Base-by-base conservation (phyloP, 2,329 filamentous ascomycete species). In the Anisogramma anomala region DNA sequence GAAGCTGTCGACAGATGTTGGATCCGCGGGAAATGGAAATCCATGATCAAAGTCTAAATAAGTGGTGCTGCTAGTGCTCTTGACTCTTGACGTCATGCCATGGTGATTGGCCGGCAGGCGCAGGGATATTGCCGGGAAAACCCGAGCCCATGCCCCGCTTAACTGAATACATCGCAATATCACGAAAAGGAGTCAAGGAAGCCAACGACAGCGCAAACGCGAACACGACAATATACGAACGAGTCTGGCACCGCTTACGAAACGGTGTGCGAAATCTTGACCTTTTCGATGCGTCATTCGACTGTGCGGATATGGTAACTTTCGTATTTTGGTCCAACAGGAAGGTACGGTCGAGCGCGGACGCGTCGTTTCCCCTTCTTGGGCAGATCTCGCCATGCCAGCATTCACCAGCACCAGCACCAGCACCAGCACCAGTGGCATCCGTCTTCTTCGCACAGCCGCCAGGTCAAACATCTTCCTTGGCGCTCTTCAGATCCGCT, bases 341-440 rank as follows among this genome's bases (percentile, higher is more conserved):
- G 19, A 33, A 46, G 31, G 28, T 33, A 35, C 26, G 41, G 41
- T 32, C 44, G 33, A 10, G 26, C 40, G 36, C 36, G 23, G 36
- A 46, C 36, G 41, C 36, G 36, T 37, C 30, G 34, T 27, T 30
- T 26, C n/a, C n/a, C n/a, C n/a, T n/a, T n/a, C n/a, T n/a, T n/a
- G n/a, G n/a, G n/a, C n/a, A n/a, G 38, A 25, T 33, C 26, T 14
- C 7, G 22, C 22, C 22, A 23, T 23, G 22, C 22, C 22, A n/a
- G n/a, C n/a, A n/a, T n/a, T n/a, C n/a, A n/a, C n/a, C n/a, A n/a
- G n/a, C n/a, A n/a, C n/a, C n/a, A n/a, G n/a, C n/a, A n/a, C n/a
- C n/a, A n/a, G n/a, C n/a, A n/a, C n/a, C n/a, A n/a, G n/a, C n/a
- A n/a, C n/a, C n/a, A n/a, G n/a, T n/a, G n/a, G n/a, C n/a, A n/a